Base-by-base conservation (phyloP, 2,329 filamentous ascomycete genomes). In the Aureobasidium sp. region DNA sequence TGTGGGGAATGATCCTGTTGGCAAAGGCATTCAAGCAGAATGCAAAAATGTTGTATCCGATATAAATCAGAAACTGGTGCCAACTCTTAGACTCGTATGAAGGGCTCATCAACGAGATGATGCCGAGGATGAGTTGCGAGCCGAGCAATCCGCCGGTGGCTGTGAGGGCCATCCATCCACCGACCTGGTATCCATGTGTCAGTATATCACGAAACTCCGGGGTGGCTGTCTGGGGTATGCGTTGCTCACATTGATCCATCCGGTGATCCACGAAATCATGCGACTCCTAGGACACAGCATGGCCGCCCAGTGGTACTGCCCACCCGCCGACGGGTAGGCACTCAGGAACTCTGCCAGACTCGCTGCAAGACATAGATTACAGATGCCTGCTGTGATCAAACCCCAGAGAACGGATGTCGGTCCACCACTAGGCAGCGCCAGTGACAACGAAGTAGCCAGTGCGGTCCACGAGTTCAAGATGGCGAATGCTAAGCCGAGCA, bases 31-130 rank as follows among this genome's bases (percentile, higher is more conserved):
- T 88, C 66, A 87, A 70, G 42, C 79, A 53, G 55, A 87, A 79
- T 3, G 81, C 81, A 14, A 78, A 67, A 16, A 82, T 56, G 12
- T 80, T 83, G 62, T 83, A 83, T 6, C 67, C 83, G 39, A 85
- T 75, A 66, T 88, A 88, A 42, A 88, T 83, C 24, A 88, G 70
- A 66, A 88, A 88, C 58, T 86, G 81, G 60, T 89, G 84, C 82
- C 84, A 88, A 3, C 79, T 62, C 62, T 84, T 67, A 2, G 78
- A 56, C 19, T 74, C 70, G 62, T 83, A 88, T 45, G 70, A 70
- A 0, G 79, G 71, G 58, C 83, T 70, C 66, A 82, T 77, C 30
- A 88, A 70, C 1, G 77, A 73, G 49, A 87, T 81, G 38, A 85
- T 75, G 53, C 83, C 81, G 22, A 85, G 64, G 45, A 88, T 77